These are phyloP conservation scores for Naganishia cerealis DNA, from an alignment of 1,284 basidiomycete genomes.

Conservation along the genomic window DNA sequence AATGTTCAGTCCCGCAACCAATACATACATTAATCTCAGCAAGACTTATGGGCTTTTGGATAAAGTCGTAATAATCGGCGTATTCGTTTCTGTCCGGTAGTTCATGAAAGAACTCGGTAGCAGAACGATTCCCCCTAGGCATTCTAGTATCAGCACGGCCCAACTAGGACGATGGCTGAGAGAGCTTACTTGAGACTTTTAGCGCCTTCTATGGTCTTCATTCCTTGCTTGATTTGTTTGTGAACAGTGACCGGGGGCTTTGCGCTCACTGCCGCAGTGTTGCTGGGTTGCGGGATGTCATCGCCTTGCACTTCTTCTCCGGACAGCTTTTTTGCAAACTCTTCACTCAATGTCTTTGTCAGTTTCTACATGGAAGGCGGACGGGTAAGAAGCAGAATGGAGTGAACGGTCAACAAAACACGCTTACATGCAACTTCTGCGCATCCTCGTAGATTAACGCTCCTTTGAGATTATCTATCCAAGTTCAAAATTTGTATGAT, in stretches of 20 bases:
- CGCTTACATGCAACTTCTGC: slow-evolving; percentile 50
- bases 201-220: slow-evolving; percentile 18
- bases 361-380: slow-evolving; percentile 30
- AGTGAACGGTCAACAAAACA: not conserved
- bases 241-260: not conserved
- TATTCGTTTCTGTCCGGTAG: slow-evolving; percentile 75
- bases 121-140: slow-evolving; percentile 9
- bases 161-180: not conserved
- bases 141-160: not conserved
- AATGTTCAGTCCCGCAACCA: not conserved
- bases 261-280: not conserved
- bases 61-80: slow-evolving; percentile 88
- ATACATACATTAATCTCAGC: slow-evolving; percentile 74
- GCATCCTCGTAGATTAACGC: slow-evolving; percentile 52
- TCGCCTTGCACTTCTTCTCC: slow-evolving; percentile 27
- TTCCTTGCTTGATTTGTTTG: slow-evolving; percentile 21
- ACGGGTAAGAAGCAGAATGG: slow-evolving; percentile 46
- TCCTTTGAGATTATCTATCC: slow-evolving; percentile 50
- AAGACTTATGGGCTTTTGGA: slow-evolving; percentile 79
- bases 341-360: slow-evolving; percentile 31
- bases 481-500: not conserved
- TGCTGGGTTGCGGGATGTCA: not conserved
- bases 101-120: slow-evolving; percentile 68
- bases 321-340: slow-evolving; percentile 32
- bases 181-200: slow-evolving; percentile 5